Conservation (phyloP, 2,329 filamentous ascomycete species). For the Pseudogymnoascus destructans region DNA sequence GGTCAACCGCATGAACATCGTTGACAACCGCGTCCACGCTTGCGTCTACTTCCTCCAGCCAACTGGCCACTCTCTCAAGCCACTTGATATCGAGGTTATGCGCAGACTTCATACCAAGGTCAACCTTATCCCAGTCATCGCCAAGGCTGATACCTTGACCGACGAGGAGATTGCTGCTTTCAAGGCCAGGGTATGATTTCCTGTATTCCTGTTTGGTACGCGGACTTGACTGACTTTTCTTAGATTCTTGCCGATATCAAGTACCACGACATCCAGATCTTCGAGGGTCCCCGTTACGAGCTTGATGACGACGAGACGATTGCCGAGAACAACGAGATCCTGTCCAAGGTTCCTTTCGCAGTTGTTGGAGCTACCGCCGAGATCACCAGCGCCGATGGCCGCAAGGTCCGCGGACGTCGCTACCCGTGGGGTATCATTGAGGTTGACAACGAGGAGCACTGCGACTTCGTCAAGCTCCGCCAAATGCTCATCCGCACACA, state of each 20-base stretch:
- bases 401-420: constrained; percentile 86
- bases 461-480: constrained; percentile 98
- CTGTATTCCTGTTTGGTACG: neutral
- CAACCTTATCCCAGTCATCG: constrained; percentile 98
- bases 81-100: constrained; percentile 98
- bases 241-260: constrained; percentile 95
- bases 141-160: constrained; percentile 94
- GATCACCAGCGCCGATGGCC: constrained; percentile 79
- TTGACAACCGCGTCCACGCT: constrained; percentile 97
- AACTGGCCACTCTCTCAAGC: constrained; percentile 95
- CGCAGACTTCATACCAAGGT: constrained; percentile 98
- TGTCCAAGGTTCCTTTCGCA: constrained; percentile 98
- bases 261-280: constrained; percentile 96
- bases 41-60: constrained; percentile 99
- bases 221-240: constrained; percentile 13
- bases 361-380: constrained; percentile 95
- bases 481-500: constrained; percentile 99
- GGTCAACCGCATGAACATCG: constrained; percentile 99
- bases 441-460: constrained; percentile 99
- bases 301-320: constrained; percentile 99
- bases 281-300: constrained; percentile 96
- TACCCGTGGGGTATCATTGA: constrained; percentile 99
- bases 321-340: constrained; percentile 99
- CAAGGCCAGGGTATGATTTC: constrained; percentile 76
- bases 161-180: constrained; percentile 91